phyloP scores from a whole-genome alignment of 495 filamentous ascomycete genomes.

The Talaromyces nanjingensis region DNA sequence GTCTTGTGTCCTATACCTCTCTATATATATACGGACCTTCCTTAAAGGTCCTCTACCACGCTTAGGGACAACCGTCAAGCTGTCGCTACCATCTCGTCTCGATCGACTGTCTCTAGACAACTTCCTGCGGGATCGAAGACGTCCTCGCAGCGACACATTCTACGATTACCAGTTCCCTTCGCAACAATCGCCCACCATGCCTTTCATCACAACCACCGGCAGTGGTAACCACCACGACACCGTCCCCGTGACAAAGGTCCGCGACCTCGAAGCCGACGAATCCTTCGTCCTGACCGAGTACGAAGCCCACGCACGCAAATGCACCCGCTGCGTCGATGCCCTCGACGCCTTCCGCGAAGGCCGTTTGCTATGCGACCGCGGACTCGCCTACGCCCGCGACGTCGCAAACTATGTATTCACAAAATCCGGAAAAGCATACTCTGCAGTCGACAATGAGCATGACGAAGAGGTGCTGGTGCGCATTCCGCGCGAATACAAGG shows the following conservation, averaged over 20 bases:
- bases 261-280: slow-evolving; percentile 24
- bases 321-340: slow-evolving; percentile 33
- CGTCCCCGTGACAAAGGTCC: slow-evolving; percentile 16
- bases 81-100: slow-evolving; percentile 6
- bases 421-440: slow-evolving; percentile 39
- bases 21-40: background rate
- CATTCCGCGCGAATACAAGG: slow-evolving; percentile 34
- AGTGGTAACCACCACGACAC: slow-evolving; percentile 8
- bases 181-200: slow-evolving; percentile 10
- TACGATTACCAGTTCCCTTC: slow-evolving; percentile 1
- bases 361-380: slow-evolving; percentile 39
- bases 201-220: slow-evolving; percentile 1
- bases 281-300: slow-evolving; percentile 24
- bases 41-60: background rate
- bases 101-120: background rate
- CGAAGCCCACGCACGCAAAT: slow-evolving; percentile 29
- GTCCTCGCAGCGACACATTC: slow-evolving; percentile 8
- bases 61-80: slow-evolving; percentile 5
- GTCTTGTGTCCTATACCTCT: background rate
- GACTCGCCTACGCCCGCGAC: slow-evolving; percentile 36
- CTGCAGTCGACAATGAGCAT: slow-evolving; percentile 38
- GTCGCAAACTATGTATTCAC: slow-evolving; percentile 45
- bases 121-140: background rate
- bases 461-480: slow-evolving; percentile 39
- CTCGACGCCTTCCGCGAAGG: slow-evolving; percentile 28